phyloP scores from a whole-genome alignment of 768 basidiomycete species.

The Macrocybe gigantea region DNA sequence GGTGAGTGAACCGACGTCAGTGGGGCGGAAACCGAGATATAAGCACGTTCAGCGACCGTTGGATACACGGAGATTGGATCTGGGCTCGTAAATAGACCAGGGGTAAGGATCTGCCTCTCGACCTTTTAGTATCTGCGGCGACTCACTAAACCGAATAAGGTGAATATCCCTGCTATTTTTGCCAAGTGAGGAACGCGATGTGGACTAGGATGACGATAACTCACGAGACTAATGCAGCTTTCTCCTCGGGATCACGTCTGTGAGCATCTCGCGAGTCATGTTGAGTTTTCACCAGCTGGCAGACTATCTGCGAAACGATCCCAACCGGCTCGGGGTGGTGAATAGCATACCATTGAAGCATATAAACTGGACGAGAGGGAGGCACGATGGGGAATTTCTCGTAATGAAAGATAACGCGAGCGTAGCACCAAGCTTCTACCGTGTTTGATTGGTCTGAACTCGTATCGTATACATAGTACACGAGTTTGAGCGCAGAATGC shows the following conservation, averaged over 20 bases:
- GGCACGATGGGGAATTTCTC: conserved; percentile 7
- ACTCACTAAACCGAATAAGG: background rate
- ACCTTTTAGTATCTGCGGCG: background rate
- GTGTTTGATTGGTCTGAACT: background rate
- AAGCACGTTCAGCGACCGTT: background rate
- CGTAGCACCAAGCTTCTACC: background rate
- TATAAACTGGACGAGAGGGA: conserved; percentile 9
- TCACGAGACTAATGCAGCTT: background rate
- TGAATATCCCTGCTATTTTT: conserved; percentile 9
- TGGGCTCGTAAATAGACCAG: conserved; percentile 5
- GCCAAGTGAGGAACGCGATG: conserved; percentile 3
- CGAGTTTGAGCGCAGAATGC: no score
- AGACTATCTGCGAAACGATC: conserved; percentile 6
- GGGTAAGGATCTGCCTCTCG: background rate
- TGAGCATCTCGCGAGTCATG: conserved; percentile 12
- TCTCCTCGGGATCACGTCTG: conserved; percentile 7
- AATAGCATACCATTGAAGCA: conserved; percentile 7
- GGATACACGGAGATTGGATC: conserved; percentile 12
- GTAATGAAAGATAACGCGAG: conserved; percentile 2
- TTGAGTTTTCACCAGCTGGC: conserved; percentile 10
- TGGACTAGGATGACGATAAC: background rate
- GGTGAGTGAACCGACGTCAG: background rate
- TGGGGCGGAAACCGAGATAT: background rate
- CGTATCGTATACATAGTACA: no score
- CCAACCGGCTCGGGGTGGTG: conserved; percentile 8